Evolutionary conservation across 495 filamentous ascomycete species (phyloP), one percentile per base, ranked within the genome.

Genomic region (Aspergillus kassunensis): DNA sequence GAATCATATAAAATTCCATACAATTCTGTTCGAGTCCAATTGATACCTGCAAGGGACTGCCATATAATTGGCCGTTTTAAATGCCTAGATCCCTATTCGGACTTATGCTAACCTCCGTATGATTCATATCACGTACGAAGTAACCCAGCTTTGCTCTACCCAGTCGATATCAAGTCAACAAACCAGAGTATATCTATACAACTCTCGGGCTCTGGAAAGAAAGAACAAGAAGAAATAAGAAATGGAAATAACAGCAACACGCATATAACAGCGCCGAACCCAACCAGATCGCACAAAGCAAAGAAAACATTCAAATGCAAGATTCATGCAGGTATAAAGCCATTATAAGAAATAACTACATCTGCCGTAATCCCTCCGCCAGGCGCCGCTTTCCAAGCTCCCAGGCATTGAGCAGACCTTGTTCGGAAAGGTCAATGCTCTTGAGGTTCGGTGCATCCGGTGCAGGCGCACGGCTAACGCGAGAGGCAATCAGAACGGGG

Each of bases 311-410:
- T 51, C 31, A 54, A 58, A 71, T 63, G 56, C 62, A 59, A 39
- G 20, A 59, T 58, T 46, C 53, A 59, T 64, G 49, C 57, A 55
- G 31, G 61, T 21, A 39, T 43, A 52, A 51, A 49, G 51, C 53
- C 40, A 41, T 44, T 39, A 41, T 41, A 42, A 20, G 3, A 43
- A 24, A 20, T 19, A 29, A 59, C 54, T 69, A 74, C 71, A 74
- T 74, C 68, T 97, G 90, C 63, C 93, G 85, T 79, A 98, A 74
- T 74, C 89, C 83, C 76, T 97, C 93, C 30, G 87, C 85, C 66
- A 96, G 71, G 69, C 96, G 93, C 58, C 84, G 80, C 78, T 95
- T 96, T 59, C 91, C 92, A 70, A 97, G 88, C 69, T 96, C 88
- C 79, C 92, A 95, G 44, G 91, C 79, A 73, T 97, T 97, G 63